Percentiles rank a stretch among this genome's conserved stretches.
phyloP scores from a whole-genome alignment of 345 rosid genomes.

The Heritiera fomes region DNA sequence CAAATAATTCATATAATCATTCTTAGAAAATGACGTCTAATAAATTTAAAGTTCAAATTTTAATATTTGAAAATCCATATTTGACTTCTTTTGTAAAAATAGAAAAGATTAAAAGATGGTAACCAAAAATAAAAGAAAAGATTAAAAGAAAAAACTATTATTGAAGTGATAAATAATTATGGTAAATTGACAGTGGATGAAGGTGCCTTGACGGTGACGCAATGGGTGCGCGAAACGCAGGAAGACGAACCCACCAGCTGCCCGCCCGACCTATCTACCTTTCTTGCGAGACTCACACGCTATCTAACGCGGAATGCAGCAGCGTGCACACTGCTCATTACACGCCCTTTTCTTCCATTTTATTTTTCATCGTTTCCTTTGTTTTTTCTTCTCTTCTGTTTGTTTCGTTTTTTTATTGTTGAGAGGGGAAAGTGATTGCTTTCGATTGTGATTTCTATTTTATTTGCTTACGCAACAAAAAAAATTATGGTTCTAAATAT shows the following conservation, averaged over 20 bases:
- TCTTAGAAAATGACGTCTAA: too few species aligned
- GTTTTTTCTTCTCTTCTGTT: constrained; percentile 2
- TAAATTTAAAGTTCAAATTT: too few species aligned
- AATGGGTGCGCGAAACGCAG: neutral
- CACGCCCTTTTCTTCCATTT: too few species aligned
- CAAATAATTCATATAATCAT: too few species aligned
- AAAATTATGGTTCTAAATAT: neutral
- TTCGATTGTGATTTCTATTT: neutral
- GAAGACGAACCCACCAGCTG: neutral
- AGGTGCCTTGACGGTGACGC: neutral
- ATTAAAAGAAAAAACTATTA: too few species aligned
- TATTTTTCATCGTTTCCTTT: neutral
- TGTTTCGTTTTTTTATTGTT: neutral
- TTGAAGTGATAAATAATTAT: neutral
- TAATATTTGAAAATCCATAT: too few species aligned
- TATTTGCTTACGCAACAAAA: neutral
- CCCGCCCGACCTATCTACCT: neutral
- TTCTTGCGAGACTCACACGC: neutral
- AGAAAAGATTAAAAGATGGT: too few species aligned
- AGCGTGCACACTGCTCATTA: neutral
- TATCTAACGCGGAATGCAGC: neutral
- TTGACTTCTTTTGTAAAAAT: too few species aligned
- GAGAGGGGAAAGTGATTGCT: neutral
- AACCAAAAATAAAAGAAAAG: too few species aligned
- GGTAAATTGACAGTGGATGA: neutral